These are phyloP conservation scores for Kwoniella heveanensis DNA, from an alignment of 768 basidiomycete species.

Conservation along the genomic window DNA sequence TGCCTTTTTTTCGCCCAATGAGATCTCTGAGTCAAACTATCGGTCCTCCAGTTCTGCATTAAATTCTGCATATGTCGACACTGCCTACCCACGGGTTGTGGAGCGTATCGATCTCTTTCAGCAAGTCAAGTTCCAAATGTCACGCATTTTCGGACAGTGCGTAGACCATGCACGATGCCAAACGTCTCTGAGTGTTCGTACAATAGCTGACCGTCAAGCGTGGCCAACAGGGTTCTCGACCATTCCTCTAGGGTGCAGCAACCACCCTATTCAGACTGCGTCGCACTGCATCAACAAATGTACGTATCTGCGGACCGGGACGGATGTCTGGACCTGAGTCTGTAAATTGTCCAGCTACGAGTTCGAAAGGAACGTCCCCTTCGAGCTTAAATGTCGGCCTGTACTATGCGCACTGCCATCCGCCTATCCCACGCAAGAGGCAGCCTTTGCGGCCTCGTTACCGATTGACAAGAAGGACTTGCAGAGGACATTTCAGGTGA, in stretches of 20 bases:
- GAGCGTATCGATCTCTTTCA: not conserved
- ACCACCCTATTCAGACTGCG: no score
- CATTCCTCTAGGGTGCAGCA: no score
- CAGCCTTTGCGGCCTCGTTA: slow-evolving; percentile 11
- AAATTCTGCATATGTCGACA: slow-evolving; percentile 11
- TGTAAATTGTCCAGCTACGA: no score
- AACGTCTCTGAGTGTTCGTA: slow-evolving; percentile 2
- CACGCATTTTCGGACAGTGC: slow-evolving; percentile 4
- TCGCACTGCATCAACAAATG: slow-evolving; percentile 9
- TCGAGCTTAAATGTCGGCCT: slow-evolving; percentile 27
- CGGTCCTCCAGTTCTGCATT: no score
- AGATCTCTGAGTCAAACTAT: no score
- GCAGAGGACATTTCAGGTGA: slow-evolving; percentile 14
- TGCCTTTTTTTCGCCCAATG: no score
- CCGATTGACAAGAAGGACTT: slow-evolving; percentile 8
- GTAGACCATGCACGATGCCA: not conserved
- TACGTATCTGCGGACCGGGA: no score
- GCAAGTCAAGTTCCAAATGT: slow-evolving; percentile 1
- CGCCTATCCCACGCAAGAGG: slow-evolving; percentile 14
- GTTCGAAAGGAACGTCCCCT: slow-evolving; percentile 23
- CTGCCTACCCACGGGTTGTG: slow-evolving; percentile 6
- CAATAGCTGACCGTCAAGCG: not conserved
- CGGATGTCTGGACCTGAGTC: no score
- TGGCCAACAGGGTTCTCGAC: no score
- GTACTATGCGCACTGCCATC: slow-evolving; percentile 22